Evolutionary conservation across 2,329 filamentous ascomycete genomes (phyloP), one percentile per base, ranked within the genome.

Genomic region (Diplodia sapinea): DNA sequence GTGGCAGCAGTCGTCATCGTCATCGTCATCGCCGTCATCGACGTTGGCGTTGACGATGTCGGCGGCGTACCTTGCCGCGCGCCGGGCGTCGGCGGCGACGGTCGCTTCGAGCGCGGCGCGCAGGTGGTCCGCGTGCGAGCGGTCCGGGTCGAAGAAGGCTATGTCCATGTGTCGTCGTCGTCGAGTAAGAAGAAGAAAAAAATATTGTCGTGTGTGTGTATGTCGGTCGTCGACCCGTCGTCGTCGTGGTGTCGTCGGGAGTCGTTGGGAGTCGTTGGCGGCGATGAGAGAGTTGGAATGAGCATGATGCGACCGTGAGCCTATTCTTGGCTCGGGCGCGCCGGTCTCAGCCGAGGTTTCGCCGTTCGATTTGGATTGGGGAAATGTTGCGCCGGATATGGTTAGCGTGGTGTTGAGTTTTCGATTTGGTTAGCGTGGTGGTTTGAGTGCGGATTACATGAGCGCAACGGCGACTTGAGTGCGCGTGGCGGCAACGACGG

Each of bases 111-210:
- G 59, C 3, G 59, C 59, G 43, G 26, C 26, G 26, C 40, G 26
- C 40, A 62, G 57, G 29, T 49, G 29, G 57, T 36, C 57, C 23
- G 57, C 57, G 11, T 62, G 57, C 26, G 40, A 20, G 26, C 26
- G 26, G 29, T 62, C 57, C 26, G 57, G 57, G 43, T 62, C 57
- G 57, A 49, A 62, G 57, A 62, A 62, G 26, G 57, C 57, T 8
- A 50, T 20, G 40, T 62, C 57, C 57, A 62, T 62, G 15, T 26
- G 23, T 29, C 36, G 33, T 56, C 33, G 51, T 36, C 8, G 52
- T 12, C 31, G 31, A 12, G 52, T 12, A 7, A 7, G 12, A 31
- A 17, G 12, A 3, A 12, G n/a, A n/a, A n/a, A n/a, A n/a, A 33
- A 33, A 33, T 7, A 26, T 26, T 26, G 23, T 1, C 31, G 31